A percentile compares a stretch with the other conserved stretches of the same genome.
These are phyloP conservation scores for Fabrea salina DNA, from an alignment of 169 alveolate species.

Conservation along the genomic window DNA sequence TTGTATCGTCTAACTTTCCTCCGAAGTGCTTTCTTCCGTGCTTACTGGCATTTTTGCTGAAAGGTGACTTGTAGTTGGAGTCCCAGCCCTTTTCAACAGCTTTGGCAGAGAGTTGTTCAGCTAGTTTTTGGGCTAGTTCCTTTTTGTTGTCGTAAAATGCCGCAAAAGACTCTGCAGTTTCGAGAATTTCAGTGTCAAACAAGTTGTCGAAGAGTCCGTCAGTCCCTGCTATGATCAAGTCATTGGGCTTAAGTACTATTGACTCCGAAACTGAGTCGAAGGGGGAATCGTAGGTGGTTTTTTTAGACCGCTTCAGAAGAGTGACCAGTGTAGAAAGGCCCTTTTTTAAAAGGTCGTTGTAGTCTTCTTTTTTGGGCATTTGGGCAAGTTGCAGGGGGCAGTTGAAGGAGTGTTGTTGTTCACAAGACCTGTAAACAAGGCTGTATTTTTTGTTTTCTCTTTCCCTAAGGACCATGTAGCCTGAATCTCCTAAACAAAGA, in stretches of 20 bases:
- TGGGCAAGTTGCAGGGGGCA: conserved; percentile 76
- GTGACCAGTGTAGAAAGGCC: conserved; percentile 56
- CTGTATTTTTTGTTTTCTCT: conserved; percentile 50
- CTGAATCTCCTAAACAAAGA: conserved; percentile 69
- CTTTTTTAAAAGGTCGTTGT: conserved; percentile 36
- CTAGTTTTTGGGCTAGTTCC: background rate
- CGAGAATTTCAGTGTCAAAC: conserved; percentile 53
- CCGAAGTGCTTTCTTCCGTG: background rate
- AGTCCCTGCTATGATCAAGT: conserved; percentile 57
- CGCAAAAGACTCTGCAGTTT: background rate
- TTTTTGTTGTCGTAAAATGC: background rate
- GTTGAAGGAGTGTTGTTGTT: conserved; percentile 80
- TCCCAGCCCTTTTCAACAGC: background rate
- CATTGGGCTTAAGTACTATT: conserved; percentile 42
- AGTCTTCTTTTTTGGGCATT: conserved; percentile 61
- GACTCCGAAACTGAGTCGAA: conserved; percentile 39
- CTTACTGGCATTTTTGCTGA: background rate
- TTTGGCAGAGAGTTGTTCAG: background rate
- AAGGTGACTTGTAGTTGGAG: background rate
- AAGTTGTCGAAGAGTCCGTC: conserved; percentile 71
- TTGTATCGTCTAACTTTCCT: background rate
- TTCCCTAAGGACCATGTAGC: conserved; percentile 42
- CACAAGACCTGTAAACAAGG: conserved; percentile 58
- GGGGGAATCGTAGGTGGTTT: conserved; percentile 63
- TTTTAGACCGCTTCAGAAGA: conserved; percentile 41